Conservation (phyloP, 148 eudicot species). For the Rhododendron griersonianum region DNA sequence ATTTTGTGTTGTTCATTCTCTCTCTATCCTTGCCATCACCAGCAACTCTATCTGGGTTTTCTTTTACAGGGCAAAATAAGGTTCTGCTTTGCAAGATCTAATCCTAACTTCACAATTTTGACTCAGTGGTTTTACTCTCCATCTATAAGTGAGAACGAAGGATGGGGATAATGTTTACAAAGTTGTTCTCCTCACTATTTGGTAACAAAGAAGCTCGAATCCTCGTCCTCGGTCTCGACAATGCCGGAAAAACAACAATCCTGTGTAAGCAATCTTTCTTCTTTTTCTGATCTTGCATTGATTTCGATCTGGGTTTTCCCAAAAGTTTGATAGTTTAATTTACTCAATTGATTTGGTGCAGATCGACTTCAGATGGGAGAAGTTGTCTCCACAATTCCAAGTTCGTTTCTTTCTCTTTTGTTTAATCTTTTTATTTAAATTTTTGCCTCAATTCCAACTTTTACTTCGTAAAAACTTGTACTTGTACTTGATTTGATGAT, state of each 20-base stretch:
- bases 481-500: background rate
- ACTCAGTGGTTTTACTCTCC: background rate
- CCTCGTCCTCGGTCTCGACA: slow-evolving; percentile 93
- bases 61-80: background rate
- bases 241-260: slow-evolving; percentile 99
- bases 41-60: too few relatives aligned
- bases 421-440: background rate
- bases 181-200: slow-evolving; percentile 77
- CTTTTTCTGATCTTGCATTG: background rate
- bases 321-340: slow-evolving; percentile 6
- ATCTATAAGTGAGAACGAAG: background rate
- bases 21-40: too few relatives aligned
- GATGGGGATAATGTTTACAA: slow-evolving; percentile 81
- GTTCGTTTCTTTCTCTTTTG: slow-evolving; percentile 43
- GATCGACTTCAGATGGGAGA: slow-evolving; percentile 99
- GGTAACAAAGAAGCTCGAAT: slow-evolving; percentile 98
- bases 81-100: slow-evolving; percentile 4
- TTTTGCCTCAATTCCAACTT: background rate
- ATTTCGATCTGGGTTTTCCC: background rate
- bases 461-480: background rate
- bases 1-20: background rate
- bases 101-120: slow-evolving; percentile 22
- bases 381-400: slow-evolving; percentile 98
- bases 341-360: slow-evolving; percentile 25
- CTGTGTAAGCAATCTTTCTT: slow-evolving; percentile 50